Percentiles rank a stretch among this genome's conserved stretches.
phyloP scores from a whole-genome alignment of 75 land plant genomes.

The Larix kaempferi region DNA sequence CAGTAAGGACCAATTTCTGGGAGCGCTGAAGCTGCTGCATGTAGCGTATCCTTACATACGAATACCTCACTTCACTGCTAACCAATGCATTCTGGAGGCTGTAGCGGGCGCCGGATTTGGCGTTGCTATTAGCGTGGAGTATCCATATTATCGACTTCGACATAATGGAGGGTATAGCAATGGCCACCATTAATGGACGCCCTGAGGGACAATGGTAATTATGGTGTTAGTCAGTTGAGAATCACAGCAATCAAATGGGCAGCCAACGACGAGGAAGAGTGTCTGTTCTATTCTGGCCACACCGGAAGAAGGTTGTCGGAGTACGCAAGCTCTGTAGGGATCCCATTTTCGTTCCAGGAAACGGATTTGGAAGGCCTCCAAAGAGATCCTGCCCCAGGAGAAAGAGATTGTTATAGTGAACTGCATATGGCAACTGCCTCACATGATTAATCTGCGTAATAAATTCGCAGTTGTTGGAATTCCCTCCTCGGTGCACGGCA shows the following conservation, averaged over 20 bases:
- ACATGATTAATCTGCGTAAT: conserved; percentile 6
- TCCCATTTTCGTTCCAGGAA: conserved; percentile 55
- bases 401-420: conserved; percentile 49
- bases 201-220: no score
- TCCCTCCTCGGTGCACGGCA: not conserved
- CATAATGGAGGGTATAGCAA: no score
- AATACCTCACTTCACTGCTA: no score
- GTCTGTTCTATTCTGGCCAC: no score
- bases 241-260: no score
- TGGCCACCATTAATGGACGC: no score
- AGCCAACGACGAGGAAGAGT: no score
- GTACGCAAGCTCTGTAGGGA: conserved; percentile 49
- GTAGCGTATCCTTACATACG: conserved; percentile 62
- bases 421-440: conserved; percentile 57
- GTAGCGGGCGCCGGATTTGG: no score
- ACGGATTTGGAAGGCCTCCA: conserved; percentile 33
- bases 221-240: no score
- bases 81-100: no score
- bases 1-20: conserved; percentile 26
- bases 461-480: not conserved
- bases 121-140: no score
- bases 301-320: conserved; percentile 9
- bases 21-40: conserved; percentile 61
- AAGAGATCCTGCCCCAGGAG: conserved; percentile 17
- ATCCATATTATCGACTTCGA: no score